Conservation (phyloP, 129 eudicot genomes). For the Lactuca saligna region DNA sequence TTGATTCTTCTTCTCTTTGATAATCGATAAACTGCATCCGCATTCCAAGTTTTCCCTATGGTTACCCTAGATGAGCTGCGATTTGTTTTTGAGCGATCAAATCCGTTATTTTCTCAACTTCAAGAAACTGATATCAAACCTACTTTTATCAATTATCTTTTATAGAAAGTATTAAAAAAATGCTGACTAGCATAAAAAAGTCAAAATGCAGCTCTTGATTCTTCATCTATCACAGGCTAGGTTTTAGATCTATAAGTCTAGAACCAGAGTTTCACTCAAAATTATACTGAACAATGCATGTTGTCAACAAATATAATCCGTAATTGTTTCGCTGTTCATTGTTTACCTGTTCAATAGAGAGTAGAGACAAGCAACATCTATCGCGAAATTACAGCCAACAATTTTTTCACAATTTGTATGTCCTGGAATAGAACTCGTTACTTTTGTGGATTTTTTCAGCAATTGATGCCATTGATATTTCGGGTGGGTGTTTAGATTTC, state of each 20-base stretch:
- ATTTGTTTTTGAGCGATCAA: not conserved
- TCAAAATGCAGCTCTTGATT: conserved; percentile 9
- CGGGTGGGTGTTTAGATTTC: not conserved
- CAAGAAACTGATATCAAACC: conserved; percentile 6
- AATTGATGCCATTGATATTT: not conserved
- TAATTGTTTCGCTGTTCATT: conserved; percentile 8
- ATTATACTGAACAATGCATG: not conserved
- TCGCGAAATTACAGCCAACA: not conserved
- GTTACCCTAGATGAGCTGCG: not conserved
- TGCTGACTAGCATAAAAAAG: conserved; percentile 1
- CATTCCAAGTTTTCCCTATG: not conserved
- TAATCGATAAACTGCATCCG: conserved; percentile 5
- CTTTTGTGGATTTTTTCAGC: not conserved
- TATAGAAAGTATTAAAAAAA: not conserved
- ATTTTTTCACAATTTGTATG: too few relatives aligned
- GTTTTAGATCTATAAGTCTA: conserved; percentile 16
- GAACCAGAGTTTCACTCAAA: not conserved
- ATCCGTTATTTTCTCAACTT: not conserved
- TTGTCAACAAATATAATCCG: not conserved
- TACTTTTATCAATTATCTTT: not conserved
- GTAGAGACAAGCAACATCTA: conserved; percentile 7
- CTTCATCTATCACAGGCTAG: conserved; percentile 5
- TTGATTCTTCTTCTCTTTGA: conserved; percentile 6
- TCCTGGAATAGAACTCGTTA: not conserved
- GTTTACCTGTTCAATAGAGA: conserved; percentile 3